Percentiles rank a stretch among this genome's conserved stretches.
These are phyloP conservation scores for Aspergillus sp. DNA, from an alignment of 2,329 filamentous ascomycete genomes.

Conservation along the genomic window DNA sequence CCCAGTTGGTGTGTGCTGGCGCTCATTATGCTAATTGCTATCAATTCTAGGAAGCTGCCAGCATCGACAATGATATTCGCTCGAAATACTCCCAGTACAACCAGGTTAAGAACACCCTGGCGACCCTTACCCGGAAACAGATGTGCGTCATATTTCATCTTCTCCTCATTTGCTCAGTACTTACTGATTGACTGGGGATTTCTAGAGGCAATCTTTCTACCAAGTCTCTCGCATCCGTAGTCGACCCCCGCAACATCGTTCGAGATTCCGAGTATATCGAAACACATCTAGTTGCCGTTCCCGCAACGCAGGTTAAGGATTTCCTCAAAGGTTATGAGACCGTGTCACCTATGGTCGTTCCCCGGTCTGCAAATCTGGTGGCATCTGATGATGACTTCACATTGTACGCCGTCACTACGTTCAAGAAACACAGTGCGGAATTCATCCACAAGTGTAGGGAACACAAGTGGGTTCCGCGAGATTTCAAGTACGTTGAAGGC, in stretches of 20 bases:
- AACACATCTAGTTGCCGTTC: slow-evolving; percentile 87
- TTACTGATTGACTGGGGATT: neutral
- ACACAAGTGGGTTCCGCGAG: slow-evolving; percentile 86
- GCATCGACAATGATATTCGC: slow-evolving; percentile 93
- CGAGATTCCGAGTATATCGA: slow-evolving; percentile 94
- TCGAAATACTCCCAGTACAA: slow-evolving; percentile 93
- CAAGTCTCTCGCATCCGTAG: slow-evolving; percentile 82
- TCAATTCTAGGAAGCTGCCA: slow-evolving; percentile 64
- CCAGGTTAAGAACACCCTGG: slow-evolving; percentile 74
- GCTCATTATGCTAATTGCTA: neutral
- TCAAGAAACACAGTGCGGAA: slow-evolving; percentile 82
- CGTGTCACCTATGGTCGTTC: slow-evolving; percentile 82
- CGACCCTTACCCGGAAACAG: slow-evolving; percentile 74
- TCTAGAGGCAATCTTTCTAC: slow-evolving; percentile 81
- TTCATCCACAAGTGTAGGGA: slow-evolving; percentile 90
- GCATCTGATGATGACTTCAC: slow-evolving; percentile 83
- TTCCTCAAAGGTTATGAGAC: slow-evolving; percentile 87
- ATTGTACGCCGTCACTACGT: slow-evolving; percentile 79
- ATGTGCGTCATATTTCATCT: slow-evolving; percentile 49
- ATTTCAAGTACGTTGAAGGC: slow-evolving; percentile 87
- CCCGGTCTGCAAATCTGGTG: slow-evolving; percentile 71
- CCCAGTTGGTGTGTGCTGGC: neutral
- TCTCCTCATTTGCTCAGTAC: neutral
- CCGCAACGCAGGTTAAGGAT: slow-evolving; percentile 70
- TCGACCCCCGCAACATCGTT: slow-evolving; percentile 70